Evolutionary conservation across 2,329 filamentous ascomycete genomes (phyloP).

Genomic region (Daldinia sp.): DNA sequence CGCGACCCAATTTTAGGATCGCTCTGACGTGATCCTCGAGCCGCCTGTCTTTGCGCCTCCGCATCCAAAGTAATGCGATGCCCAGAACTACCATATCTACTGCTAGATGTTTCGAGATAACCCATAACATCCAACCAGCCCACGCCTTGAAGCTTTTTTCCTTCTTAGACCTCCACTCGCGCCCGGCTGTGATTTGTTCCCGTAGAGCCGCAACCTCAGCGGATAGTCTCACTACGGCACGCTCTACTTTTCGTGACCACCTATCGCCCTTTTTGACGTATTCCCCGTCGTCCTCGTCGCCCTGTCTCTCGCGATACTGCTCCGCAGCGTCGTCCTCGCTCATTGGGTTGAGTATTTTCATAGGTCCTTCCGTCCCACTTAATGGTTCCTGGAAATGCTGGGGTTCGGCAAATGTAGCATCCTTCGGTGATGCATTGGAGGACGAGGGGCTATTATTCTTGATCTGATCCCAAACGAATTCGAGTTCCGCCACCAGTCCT

Average conservation of each 20-base stretch:
- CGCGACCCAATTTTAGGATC: constrained; percentile 63
- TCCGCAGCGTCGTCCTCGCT: constrained; percentile 81
- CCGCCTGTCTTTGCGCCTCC: constrained; percentile 73
- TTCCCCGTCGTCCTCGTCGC: constrained; percentile 50
- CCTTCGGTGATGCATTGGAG: constrained; percentile 63
- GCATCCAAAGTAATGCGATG: constrained; percentile 75
- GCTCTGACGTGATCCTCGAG: constrained; percentile 78
- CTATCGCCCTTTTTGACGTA: constrained; percentile 58
- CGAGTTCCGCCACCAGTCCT: constrained; percentile 91
- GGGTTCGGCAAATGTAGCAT: constrained; percentile 48
- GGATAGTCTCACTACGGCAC: constrained; percentile 86
- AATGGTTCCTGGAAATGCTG: constrained; percentile 57
- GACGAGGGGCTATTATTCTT: constrained; percentile 81
- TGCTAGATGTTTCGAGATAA: constrained; percentile 74
- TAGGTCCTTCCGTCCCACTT: constrained; percentile 61
- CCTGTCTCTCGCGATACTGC: constrained; percentile 57
- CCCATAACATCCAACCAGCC: constrained; percentile 75
- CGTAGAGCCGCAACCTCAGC: constrained; percentile 90
- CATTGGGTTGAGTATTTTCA: constrained; percentile 83
- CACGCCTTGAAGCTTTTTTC: constrained; percentile 73
- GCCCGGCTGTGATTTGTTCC: constrained; percentile 84
- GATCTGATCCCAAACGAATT: constrained; percentile 99
- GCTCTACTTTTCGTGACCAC: constrained; percentile 86
- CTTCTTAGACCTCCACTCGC: constrained; percentile 73
- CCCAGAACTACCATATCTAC: constrained; percentile 73